Evolutionary conservation across 305 asterid species (phyloP).

Genomic region (Fraxinus xanthoxyloides): DNA sequence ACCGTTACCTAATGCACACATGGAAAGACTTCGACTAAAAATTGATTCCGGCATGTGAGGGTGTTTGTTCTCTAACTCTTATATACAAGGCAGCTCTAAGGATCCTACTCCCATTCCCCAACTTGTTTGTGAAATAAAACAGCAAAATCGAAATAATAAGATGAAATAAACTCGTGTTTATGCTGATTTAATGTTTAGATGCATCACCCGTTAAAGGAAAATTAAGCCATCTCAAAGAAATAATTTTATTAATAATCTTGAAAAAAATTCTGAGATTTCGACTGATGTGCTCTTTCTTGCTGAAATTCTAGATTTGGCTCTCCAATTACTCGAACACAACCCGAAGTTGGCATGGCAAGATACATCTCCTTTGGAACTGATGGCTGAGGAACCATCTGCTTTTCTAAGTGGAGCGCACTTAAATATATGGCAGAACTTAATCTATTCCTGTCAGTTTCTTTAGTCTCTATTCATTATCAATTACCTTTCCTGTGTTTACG

Average conservation of each 20-base stretch:
- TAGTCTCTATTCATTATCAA: background rate
- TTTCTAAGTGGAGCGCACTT: conserved; percentile 30
- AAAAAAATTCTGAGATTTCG: background rate
- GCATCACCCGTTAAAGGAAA: background rate
- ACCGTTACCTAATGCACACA: too few species aligned
- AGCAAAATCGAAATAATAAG: background rate
- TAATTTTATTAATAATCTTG: background rate
- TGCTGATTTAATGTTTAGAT: background rate
- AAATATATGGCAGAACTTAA: conserved; percentile 18
- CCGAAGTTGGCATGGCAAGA: conserved; percentile 30
- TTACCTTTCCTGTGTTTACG: background rate
- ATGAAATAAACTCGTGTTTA: background rate
- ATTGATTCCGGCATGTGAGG: too few species aligned
- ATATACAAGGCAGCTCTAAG: too few species aligned
- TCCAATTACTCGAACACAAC: conserved; percentile 23
- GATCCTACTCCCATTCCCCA: background rate
- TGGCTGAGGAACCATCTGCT: conserved; percentile 32
- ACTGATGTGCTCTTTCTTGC: background rate
- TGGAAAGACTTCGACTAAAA: too few species aligned
- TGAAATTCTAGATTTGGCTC: conserved; percentile 24
- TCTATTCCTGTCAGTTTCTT: conserved; percentile 29
- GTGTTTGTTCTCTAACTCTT: too few species aligned
- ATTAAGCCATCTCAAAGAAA: background rate
- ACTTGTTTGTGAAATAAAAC: background rate
- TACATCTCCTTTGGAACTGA: conserved; percentile 23